These are phyloP conservation scores for Pichia cabralensis DNA, from an alignment of 805 yeast genomes.

Conservation along the genomic window DNA sequence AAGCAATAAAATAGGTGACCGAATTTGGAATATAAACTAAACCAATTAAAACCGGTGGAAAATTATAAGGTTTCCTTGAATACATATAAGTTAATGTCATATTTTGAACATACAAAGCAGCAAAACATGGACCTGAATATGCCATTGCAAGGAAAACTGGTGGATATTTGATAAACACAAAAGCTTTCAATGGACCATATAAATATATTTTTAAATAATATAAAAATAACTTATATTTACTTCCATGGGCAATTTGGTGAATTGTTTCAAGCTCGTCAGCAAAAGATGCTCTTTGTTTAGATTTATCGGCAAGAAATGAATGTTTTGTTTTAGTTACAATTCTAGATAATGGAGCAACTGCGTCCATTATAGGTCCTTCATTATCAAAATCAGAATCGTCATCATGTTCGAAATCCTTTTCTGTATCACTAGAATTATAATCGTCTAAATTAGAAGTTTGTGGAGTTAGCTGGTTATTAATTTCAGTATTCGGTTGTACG, in stretches of 20 bases:
- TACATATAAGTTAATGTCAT: conserved; percentile 60
- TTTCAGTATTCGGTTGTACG: background rate
- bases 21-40: conserved; percentile 78
- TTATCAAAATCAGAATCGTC: conserved; percentile 16
- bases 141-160: conserved; percentile 60
- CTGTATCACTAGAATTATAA: background rate
- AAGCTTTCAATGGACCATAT: conserved; percentile 50
- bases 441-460: background rate
- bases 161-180: conserved; percentile 55
- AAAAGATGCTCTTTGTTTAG: conserved; percentile 13
- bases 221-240: conserved; percentile 16
- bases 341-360: conserved; percentile 24
- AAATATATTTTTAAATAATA: conserved; percentile 35
- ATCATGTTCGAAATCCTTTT: background rate
- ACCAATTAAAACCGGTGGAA: conserved; percentile 56
- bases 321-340: conserved; percentile 18
- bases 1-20: conserved; percentile 62
- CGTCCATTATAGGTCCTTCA: conserved; percentile 29
- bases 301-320: conserved; percentile 8
- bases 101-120: conserved; percentile 62
- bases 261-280: conserved; percentile 13
- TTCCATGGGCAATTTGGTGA: conserved; percentile 13
- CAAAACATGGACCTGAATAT: conserved; percentile 65
- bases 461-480: background rate
- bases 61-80: conserved; percentile 58